Percentiles rank a stretch among this genome's conserved stretches.
These are phyloP conservation scores for Panellus pusillus DNA, from an alignment of 768 basidiomycete genomes.

Conservation along the genomic window DNA sequence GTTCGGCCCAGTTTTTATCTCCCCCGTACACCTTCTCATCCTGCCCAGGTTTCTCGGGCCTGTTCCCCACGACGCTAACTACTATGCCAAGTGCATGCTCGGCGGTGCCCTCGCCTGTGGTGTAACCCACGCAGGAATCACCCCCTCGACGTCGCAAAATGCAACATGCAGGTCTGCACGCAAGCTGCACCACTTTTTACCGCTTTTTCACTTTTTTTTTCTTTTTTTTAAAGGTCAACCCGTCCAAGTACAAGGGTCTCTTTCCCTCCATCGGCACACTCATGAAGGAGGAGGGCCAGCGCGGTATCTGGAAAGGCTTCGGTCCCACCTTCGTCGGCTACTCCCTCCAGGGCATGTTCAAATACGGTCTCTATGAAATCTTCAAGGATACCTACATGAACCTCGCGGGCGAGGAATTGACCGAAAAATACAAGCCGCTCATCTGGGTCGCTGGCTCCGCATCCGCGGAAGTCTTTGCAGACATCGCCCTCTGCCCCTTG, in stretches of 20 bases:
- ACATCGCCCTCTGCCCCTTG: slow-evolving; percentile 92
- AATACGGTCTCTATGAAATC: slow-evolving; percentile 95
- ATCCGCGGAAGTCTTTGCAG: slow-evolving; percentile 94
- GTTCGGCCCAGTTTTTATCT: slow-evolving; percentile 32
- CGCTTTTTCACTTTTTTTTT: background rate
- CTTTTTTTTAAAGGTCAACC: slow-evolving; percentile 58
- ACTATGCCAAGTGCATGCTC: slow-evolving; percentile 86
- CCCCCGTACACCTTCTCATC: slow-evolving; percentile 4
- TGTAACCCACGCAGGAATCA: slow-evolving; percentile 84
- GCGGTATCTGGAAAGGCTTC: slow-evolving; percentile 92
- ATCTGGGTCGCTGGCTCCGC: slow-evolving; percentile 96
- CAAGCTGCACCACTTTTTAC: background rate
- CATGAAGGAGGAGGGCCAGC: slow-evolving; percentile 76
- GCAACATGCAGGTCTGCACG: slow-evolving; percentile 83
- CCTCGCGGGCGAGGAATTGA: slow-evolving; percentile 79
- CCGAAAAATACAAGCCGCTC: slow-evolving; percentile 78
- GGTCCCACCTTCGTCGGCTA: slow-evolving; percentile 93
- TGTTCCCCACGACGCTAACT: slow-evolving; percentile 70
- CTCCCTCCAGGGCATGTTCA: slow-evolving; percentile 96
- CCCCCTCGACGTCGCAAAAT: slow-evolving; percentile 85
- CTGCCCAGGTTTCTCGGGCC: slow-evolving; percentile 60
- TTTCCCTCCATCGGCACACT: slow-evolving; percentile 60
- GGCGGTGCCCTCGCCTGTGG: slow-evolving; percentile 88
- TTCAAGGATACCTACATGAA: slow-evolving; percentile 96
- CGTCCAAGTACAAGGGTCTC: slow-evolving; percentile 72